These are phyloP conservation scores for Talaromyces sp. DNA, from an alignment of 2,329 filamentous ascomycete species.

Conservation along the genomic window DNA sequence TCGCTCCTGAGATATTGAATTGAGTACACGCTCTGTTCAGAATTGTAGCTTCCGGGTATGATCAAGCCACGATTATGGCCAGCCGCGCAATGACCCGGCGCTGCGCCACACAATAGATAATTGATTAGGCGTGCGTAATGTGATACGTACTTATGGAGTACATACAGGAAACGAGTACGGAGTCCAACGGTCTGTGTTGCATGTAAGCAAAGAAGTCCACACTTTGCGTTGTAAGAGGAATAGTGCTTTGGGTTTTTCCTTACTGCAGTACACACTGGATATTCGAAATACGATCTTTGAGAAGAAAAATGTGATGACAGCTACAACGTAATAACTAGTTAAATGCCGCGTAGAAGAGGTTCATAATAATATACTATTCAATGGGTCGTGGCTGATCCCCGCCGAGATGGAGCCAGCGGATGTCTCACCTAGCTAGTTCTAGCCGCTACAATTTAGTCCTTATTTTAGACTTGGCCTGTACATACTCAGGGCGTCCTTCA, in stretches of 20 bases:
- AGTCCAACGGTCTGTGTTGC: not conserved
- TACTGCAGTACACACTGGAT: not conserved
- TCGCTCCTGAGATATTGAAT: not conserved
- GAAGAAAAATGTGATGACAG: not conserved
- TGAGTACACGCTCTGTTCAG: not conserved
- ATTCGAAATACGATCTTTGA: not conserved
- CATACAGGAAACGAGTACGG: not conserved
- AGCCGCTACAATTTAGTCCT: not conserved
- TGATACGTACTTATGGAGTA: not conserved
- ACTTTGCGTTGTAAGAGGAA: not conserved
- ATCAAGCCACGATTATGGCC: not conserved
- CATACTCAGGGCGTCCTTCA: not conserved
- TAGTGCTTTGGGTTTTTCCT: not conserved
- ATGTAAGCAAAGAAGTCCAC: not conserved
- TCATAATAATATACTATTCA: no score
- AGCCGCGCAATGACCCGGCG: not conserved
- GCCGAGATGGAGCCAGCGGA: not conserved
- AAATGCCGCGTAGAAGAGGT: not conserved
- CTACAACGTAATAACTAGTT: no score
- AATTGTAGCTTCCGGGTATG: not conserved
- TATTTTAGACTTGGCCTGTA: not conserved
- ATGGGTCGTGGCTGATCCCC: conserved; percentile 6
- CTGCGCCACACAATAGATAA: not conserved
- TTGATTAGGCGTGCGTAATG: not conserved
- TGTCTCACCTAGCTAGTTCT: not conserved